Percentiles rank a stretch among this genome's conserved stretches.
These are phyloP conservation scores for Chlamydomonas urium DNA, from an alignment of 139 green algal genomes.

Conservation along the genomic window DNA sequence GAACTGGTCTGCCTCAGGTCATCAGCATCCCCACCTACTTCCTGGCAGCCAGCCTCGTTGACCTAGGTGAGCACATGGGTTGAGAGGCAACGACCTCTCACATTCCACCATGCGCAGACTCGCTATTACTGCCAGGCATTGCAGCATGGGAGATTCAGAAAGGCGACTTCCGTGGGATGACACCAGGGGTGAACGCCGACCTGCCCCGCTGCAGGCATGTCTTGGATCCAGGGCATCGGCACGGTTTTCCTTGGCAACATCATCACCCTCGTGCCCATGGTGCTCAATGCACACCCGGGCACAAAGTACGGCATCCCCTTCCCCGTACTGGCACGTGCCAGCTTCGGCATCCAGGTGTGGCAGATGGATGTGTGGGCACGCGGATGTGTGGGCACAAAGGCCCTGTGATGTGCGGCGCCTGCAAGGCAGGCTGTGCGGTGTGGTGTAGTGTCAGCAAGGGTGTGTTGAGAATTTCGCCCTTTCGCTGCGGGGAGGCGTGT, in stretches of 20 bases:
- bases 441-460: too few species aligned
- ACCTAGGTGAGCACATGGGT: slow-evolving; percentile 38
- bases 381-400: too few species aligned
- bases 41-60: slow-evolving; percentile 55
- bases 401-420: too few species aligned
- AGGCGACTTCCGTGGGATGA: too few species aligned
- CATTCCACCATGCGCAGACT: not conserved
- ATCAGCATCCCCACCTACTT: slow-evolving; percentile 69
- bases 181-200: not conserved
- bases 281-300: slow-evolving; percentile 63
- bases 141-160: too few species aligned
- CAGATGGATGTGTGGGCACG: too few species aligned
- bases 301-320: slow-evolving; percentile 71
- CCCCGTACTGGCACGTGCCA: slow-evolving; percentile 62
- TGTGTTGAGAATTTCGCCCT: too few species aligned
- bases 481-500: too few species aligned
- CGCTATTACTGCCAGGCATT: not conserved
- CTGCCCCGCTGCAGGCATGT: slow-evolving; percentile 47
- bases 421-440: too few species aligned
- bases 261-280: slow-evolving; percentile 72
- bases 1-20: too few species aligned
- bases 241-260: slow-evolving; percentile 63
- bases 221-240: slow-evolving; percentile 57
- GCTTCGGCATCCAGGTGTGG: slow-evolving; percentile 61
- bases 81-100: not conserved